Conservation (phyloP, 345 rosid species). For the Turnera subulata region DNA sequence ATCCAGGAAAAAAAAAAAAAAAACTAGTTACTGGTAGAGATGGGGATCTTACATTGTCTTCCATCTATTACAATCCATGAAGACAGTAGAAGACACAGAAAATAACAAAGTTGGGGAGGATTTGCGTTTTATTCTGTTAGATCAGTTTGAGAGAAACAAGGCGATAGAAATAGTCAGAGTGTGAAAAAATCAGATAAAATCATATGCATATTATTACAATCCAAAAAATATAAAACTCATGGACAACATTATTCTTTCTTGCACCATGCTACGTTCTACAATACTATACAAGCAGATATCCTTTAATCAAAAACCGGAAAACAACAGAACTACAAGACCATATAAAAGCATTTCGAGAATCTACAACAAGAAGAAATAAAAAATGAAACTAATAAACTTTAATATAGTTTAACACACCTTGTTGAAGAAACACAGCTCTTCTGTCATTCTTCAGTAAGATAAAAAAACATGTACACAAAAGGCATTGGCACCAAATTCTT, state of each 20-base stretch:
- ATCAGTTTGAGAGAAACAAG: slow-evolving; percentile 22
- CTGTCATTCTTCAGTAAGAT: slow-evolving; percentile 3
- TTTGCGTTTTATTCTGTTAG: slow-evolving; percentile 4
- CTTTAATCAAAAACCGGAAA: background rate
- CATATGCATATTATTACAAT: background rate
- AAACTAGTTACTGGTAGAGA: background rate
- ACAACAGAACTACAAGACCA: background rate
- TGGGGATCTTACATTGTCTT: slow-evolving; percentile 12
- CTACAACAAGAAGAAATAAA: background rate
- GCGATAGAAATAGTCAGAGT: slow-evolving; percentile 30
- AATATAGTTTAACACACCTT: background rate
- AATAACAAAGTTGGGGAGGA: background rate
- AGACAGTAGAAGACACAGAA: background rate
- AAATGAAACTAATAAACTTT: background rate
- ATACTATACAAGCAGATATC: background rate
- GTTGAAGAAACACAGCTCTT: background rate
- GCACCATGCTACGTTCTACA: background rate
- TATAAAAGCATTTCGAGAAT: background rate
- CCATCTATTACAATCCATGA: slow-evolving; percentile 31
- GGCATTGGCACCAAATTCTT: background rate
- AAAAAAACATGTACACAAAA: background rate
- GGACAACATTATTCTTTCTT: too few relatives aligned
- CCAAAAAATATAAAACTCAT: slow-evolving; percentile 5
- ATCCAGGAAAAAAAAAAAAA: background rate
- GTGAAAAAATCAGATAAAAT: background rate